Conservation (phyloP, 2,329 filamentous ascomycete species). For the Trichoderma oligosporum region DNA sequence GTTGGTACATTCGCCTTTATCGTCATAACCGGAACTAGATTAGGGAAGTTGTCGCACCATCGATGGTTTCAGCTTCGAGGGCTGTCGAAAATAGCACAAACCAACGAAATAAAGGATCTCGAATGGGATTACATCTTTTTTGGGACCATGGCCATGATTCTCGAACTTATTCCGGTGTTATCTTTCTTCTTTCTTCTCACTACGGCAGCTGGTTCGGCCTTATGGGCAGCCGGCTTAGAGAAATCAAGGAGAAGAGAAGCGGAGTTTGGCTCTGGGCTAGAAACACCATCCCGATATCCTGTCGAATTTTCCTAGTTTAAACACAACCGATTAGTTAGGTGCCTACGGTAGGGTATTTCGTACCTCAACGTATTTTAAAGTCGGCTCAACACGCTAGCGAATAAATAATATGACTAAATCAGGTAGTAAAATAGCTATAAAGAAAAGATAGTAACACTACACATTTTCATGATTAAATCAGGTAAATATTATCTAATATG, state of each 20-base stretch:
- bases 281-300: slow-evolving; percentile 1
- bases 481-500: too few relatives aligned
- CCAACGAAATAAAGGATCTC: slow-evolving; percentile 62
- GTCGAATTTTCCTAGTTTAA: slow-evolving; percentile 7
- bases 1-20: slow-evolving; percentile 83
- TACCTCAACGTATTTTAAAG: too few relatives aligned
- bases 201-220: slow-evolving; percentile 74
- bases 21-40: slow-evolving; percentile 78
- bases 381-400: too few relatives aligned
- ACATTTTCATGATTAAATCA: too few relatives aligned
- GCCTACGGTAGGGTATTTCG: too few relatives aligned
- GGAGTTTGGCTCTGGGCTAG: not conserved
- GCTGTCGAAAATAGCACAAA: slow-evolving; percentile 68
- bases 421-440: too few relatives aligned
- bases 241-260: slow-evolving; percentile 29
- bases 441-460: too few relatives aligned
- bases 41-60: slow-evolving; percentile 86
- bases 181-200: slow-evolving; percentile 96
- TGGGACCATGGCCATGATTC: slow-evolving; percentile 74
- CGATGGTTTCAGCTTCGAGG: slow-evolving; percentile 81
- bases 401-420: too few relatives aligned
- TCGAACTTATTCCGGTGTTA: slow-evolving; percentile 83
- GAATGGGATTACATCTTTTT: slow-evolving; percentile 91
- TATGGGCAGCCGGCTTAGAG: slow-evolving; percentile 83
- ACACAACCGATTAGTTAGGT: too few relatives aligned